These are phyloP conservation scores for Penicillium manginii DNA, from an alignment of 495 filamentous ascomycete species.

Conservation along the genomic window DNA sequence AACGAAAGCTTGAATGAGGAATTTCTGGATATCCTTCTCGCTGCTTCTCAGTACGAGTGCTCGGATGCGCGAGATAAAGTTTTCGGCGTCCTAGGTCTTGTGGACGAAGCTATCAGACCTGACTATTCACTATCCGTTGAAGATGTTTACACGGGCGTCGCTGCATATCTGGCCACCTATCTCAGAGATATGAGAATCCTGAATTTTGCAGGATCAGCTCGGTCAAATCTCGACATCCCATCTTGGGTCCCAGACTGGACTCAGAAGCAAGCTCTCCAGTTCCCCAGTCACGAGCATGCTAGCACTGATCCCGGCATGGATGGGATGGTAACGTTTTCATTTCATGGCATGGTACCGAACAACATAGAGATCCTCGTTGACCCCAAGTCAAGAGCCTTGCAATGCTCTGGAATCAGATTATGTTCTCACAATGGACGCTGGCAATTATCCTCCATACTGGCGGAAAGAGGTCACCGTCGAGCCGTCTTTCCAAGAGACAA, in stretches of 20 bases:
- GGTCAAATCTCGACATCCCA: background rate
- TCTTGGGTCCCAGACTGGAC: conserved; percentile 2
- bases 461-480: background rate
- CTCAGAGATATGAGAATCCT: background rate
- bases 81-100: background rate
- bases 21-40: background rate
- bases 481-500: background rate
- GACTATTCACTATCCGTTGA: background rate
- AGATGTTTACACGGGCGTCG: background rate
- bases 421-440: background rate
- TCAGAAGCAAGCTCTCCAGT: background rate
- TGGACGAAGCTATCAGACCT: background rate
- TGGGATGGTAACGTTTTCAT: background rate
- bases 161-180: conserved; percentile 1
- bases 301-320: background rate
- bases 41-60: background rate
- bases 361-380: background rate
- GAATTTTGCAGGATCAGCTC: background rate
- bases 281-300: background rate
- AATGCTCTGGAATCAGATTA: background rate
- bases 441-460: too few relatives aligned
- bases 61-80: conserved; percentile 1
- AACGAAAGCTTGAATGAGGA: background rate
- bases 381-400: background rate
- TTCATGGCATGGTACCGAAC: background rate